Conservation (phyloP, 1,139 yeast genomes). For the Geotrichum siamense region DNA sequence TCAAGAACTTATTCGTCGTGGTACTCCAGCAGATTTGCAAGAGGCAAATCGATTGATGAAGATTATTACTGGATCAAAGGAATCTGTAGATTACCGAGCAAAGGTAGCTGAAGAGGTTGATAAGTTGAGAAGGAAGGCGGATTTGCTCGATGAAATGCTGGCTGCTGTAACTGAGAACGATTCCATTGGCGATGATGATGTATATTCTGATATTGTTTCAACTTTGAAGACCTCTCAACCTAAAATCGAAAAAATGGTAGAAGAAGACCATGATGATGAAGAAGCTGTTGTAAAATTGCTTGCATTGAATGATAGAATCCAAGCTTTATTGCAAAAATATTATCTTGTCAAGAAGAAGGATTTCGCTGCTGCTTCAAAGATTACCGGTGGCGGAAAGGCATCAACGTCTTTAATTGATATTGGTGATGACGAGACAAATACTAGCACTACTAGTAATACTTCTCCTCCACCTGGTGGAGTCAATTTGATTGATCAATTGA, state of each 20-base stretch:
- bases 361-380: constrained; percentile 50
- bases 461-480: constrained; percentile 36
- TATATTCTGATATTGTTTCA: constrained; percentile 68
- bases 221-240: constrained; percentile 83
- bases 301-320: constrained; percentile 68
- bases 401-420: constrained; percentile 67
- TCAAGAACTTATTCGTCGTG: constrained; percentile 91
- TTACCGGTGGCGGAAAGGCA: constrained; percentile 35
- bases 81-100: constrained; percentile 70
- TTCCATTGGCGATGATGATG: constrained; percentile 42
- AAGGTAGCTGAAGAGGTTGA: constrained; percentile 80
- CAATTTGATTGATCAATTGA: constrained; percentile 66
- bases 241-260: constrained; percentile 73
- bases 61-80: constrained; percentile 87
- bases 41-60: constrained; percentile 97
- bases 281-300: constrained; percentile 60
- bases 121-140: constrained; percentile 81
- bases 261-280: constrained; percentile 57
- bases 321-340: constrained; percentile 61
- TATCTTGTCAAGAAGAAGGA: constrained; percentile 61
- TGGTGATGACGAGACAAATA: constrained; percentile 43
- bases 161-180: constrained; percentile 49
- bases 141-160: constrained; percentile 83
- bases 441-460: constrained; percentile 6
- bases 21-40: constrained; percentile 89